Evolutionary conservation across 768 basidiomycete species (phyloP).

Genomic region (Leucosporidium scottii): DNA sequence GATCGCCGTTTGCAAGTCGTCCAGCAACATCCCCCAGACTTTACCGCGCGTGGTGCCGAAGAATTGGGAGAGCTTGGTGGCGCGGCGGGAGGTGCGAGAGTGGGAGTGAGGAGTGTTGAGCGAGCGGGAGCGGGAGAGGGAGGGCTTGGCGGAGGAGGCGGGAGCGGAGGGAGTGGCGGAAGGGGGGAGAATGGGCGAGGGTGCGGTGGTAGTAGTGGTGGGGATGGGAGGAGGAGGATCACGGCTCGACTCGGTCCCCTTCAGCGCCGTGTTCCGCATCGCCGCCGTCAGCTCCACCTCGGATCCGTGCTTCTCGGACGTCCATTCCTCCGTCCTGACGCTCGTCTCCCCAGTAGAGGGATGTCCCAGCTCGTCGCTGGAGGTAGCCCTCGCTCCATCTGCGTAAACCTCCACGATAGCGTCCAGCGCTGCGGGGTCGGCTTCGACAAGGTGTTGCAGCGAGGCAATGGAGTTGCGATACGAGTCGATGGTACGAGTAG

Average conservation of each 20-base stretch:
- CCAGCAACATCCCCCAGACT: conserved; percentile 23
- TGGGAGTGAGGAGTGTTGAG: conserved; percentile 18
- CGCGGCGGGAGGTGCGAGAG: too few species aligned
- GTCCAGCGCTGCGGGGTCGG: conserved; percentile 21
- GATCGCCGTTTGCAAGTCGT: conserved; percentile 17
- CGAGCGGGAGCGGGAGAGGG: not conserved
- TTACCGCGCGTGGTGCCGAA: conserved; percentile 29
- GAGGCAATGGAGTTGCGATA: conserved; percentile 19
- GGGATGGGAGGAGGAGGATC: not conserved
- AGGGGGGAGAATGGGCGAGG: not conserved
- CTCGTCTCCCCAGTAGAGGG: not conserved
- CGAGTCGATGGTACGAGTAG: conserved; percentile 1
- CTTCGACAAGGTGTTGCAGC: conserved; percentile 20
- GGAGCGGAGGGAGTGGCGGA: not conserved
- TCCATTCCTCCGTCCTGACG: not conserved
- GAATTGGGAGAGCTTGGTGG: conserved; percentile 16
- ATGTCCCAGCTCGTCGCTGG: not conserved
- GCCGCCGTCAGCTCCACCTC: not conserved
- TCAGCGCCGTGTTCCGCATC: not conserved
- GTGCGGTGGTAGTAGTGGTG: not conserved
- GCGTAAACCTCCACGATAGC: conserved; percentile 16
- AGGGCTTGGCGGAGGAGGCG: not conserved
- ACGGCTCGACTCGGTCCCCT: not conserved
- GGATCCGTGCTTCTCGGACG: not conserved
- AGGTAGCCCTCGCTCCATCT: not conserved